Conservation (phyloP, 1,284 basidiomycete genomes). For the Naganishia sp. region DNA sequence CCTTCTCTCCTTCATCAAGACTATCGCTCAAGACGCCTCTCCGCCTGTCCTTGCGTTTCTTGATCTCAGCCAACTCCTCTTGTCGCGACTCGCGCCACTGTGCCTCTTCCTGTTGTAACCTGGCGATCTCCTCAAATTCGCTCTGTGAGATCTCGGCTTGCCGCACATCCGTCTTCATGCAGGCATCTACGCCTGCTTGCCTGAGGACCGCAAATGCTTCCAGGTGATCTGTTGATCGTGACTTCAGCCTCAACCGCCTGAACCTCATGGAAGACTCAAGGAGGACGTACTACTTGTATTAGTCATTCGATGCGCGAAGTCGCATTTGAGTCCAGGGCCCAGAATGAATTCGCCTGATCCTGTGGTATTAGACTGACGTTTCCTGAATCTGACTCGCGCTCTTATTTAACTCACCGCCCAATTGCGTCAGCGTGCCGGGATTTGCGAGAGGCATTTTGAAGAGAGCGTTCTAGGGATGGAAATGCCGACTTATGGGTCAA, state of each 20-base stretch:
- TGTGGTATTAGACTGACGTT: too few relatives aligned
- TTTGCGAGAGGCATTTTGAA: slow-evolving; percentile 44
- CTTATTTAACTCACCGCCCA: slow-evolving; percentile 41
- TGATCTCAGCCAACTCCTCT: slow-evolving; percentile 45
- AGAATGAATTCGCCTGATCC: slow-evolving; percentile 27
- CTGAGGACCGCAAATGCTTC: slow-evolving; percentile 49
- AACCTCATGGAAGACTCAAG: not conserved
- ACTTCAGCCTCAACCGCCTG: too few relatives aligned
- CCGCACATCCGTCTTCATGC: slow-evolving; percentile 37
- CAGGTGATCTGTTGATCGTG: slow-evolving; percentile 46
- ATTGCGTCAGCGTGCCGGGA: slow-evolving; percentile 48
- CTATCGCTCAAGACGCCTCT: slow-evolving; percentile 33
- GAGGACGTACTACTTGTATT: slow-evolving; percentile 43
- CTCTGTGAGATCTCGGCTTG: slow-evolving; percentile 37
- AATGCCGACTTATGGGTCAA: not conserved
- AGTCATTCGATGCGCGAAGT: slow-evolving; percentile 54
- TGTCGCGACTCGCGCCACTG: slow-evolving; percentile 40
- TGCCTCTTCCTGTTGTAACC: slow-evolving; percentile 42
- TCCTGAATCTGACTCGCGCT: slow-evolving; percentile 45
- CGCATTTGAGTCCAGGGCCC: slow-evolving; percentile 45
- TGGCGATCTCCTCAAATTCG: slow-evolving; percentile 40
- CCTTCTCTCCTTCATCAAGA: not conserved
- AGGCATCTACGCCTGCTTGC: slow-evolving; percentile 40
- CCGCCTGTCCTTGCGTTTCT: slow-evolving; percentile 39
- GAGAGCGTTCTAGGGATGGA: slow-evolving; percentile 42